Conservation (phyloP, 352 stramenopile genomes). For the Pythium graminicola region DNA sequence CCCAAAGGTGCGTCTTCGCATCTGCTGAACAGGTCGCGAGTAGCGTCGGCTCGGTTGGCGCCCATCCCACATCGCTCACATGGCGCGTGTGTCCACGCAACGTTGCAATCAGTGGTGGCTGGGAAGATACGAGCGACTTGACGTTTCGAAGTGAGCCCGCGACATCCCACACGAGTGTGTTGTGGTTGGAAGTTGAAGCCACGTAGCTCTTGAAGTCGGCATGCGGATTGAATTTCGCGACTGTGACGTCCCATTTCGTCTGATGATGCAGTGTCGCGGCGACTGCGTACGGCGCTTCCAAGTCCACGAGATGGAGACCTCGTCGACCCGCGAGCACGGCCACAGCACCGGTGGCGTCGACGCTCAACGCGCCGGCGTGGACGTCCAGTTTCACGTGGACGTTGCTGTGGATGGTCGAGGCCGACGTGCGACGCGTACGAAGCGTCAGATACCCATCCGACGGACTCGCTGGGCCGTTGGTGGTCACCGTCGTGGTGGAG, state of each 20-base stretch:
- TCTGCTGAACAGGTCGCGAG: conserved; percentile 76
- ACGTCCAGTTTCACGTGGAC: conserved; percentile 55
- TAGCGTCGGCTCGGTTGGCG: conserved; percentile 56
- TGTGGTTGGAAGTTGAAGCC: conserved; percentile 73
- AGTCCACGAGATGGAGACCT: conserved; percentile 64
- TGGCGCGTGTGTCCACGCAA: conserved; percentile 65
- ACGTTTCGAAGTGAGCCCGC: conserved; percentile 9
- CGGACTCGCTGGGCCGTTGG: not conserved
- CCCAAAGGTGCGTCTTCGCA: conserved; percentile 76
- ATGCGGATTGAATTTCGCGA: conserved; percentile 77
- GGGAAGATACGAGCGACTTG: not conserved
- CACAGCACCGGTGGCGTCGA: conserved; percentile 62
- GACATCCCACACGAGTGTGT: conserved; percentile 80
- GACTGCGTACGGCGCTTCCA: conserved; percentile 57
- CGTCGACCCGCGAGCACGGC: conserved; percentile 61
- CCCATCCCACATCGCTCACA: conserved; percentile 76
- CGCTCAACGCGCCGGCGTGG: conserved; percentile 58
- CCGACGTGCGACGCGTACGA: conserved; percentile 15
- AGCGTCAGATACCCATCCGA: not conserved
- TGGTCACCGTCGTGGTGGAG: not conserved
- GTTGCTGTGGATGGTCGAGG: conserved; percentile 34
- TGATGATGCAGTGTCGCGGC: conserved; percentile 63
- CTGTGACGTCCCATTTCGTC: conserved; percentile 73
- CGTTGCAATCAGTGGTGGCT: conserved; percentile 53
- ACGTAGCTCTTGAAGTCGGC: conserved; percentile 56